phyloP scores from a whole-genome alignment of 768 basidiomycete genomes.

The Hortiboletus campestris region DNA sequence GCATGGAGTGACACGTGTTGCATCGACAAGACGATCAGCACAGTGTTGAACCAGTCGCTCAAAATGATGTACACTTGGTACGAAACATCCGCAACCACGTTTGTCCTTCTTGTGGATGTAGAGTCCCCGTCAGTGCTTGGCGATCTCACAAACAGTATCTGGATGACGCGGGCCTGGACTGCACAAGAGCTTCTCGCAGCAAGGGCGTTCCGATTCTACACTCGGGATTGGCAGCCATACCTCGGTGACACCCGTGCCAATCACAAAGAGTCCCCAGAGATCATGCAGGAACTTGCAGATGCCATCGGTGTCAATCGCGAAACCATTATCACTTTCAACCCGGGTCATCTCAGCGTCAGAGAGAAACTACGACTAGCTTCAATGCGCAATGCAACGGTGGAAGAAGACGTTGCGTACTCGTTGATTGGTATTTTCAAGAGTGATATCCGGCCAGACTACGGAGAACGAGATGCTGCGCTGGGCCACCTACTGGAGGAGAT shows the following conservation, averaged over 20 bases:
- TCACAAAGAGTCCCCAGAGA: slow-evolving; percentile 10
- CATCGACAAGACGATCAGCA: no score
- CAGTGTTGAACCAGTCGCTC: no score
- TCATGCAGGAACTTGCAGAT: slow-evolving; percentile 5
- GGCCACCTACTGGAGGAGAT: slow-evolving; percentile 15
- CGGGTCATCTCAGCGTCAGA: slow-evolving; percentile 1
- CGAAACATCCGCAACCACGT: background rate
- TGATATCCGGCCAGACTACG: slow-evolving; percentile 3
- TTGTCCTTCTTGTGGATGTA: background rate
- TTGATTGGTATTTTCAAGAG: background rate
- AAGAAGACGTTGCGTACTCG: background rate
- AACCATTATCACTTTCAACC: slow-evolving; percentile 3
- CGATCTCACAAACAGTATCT: background rate
- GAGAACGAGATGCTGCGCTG: slow-evolving; percentile 5
- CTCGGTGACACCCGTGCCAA: slow-evolving; percentile 1
- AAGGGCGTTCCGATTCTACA: slow-evolving; percentile 8
- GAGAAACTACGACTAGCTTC: slow-evolving; percentile 14
- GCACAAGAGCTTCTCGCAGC: slow-evolving; percentile 16
- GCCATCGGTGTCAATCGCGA: slow-evolving; percentile 1
- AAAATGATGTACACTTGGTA: slow-evolving; percentile 17
- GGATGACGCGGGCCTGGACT: no score
- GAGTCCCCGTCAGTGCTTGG: background rate
- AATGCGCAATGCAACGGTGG: slow-evolving; percentile 2
- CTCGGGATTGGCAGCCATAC: slow-evolving; percentile 8
- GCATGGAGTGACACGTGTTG: no score